A percentile compares a stretch with the other conserved stretches of the same genome.
These are phyloP conservation scores for Xylaria hypoxylon DNA, from an alignment of 2,329 filamentous ascomycete species.

Conservation along the genomic window DNA sequence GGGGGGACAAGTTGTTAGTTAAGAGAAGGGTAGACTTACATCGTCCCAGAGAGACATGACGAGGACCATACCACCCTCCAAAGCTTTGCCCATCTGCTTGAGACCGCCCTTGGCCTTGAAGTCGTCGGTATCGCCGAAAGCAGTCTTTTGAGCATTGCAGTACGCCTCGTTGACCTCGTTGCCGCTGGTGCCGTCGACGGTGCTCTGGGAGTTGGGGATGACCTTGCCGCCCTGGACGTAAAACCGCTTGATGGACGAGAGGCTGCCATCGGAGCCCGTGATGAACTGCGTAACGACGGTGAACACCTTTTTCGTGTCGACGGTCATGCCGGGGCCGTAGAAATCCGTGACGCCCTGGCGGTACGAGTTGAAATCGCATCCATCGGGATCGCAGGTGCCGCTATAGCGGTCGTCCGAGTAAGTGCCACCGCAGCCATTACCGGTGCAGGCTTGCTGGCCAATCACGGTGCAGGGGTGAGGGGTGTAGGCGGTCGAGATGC, in stretches of 20 bases:
- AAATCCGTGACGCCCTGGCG: conserved; percentile 69
- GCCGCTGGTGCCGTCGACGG: conserved; percentile 47
- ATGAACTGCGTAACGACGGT: conserved; percentile 72
- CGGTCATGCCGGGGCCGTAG: conserved; percentile 66
- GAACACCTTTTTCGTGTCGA: conserved; percentile 66
- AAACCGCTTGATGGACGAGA: conserved; percentile 66
- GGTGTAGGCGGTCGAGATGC: conserved; percentile 68
- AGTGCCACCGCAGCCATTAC: conserved; percentile 60
- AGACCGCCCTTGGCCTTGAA: conserved; percentile 66
- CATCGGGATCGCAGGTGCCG: conserved; percentile 71
- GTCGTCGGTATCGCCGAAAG: conserved; percentile 62
- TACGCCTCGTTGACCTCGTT: conserved; percentile 62
- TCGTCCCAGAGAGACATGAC: conserved; percentile 72
- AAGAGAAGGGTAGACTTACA: conserved; percentile 39
- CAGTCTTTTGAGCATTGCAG: conserved; percentile 65
- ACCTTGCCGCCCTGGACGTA: conserved; percentile 69
- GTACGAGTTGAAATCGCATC: conserved; percentile 74
- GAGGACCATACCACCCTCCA: conserved; percentile 68
- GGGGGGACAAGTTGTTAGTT: not conserved
- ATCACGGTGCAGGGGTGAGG: conserved; percentile 67
- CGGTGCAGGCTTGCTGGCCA: conserved; percentile 60
- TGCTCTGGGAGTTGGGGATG: conserved; percentile 54
- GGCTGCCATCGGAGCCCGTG: conserved; percentile 56
- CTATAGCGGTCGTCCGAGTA: conserved; percentile 62
- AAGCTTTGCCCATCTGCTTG: conserved; percentile 62